Evolutionary conservation across 2,329 filamentous ascomycete species (phyloP).

Genomic region (Ophiocordyceps australis): DNA sequence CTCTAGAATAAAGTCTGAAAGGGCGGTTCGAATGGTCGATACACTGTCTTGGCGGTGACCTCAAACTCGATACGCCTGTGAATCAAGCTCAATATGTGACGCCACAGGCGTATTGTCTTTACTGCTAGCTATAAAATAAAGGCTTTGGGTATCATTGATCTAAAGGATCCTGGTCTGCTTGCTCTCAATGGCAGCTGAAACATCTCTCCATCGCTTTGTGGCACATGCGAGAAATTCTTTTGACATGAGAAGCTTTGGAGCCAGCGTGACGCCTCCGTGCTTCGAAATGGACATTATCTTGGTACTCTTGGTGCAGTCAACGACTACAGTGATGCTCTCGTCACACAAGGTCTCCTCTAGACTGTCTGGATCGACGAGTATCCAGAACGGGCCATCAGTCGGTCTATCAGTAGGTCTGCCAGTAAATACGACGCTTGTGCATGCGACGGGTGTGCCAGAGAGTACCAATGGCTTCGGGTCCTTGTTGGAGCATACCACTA

Average conservation of each 20-base stretch:
- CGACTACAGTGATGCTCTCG: conserved; percentile 67
- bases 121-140: too few species aligned
- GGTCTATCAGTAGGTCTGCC: conserved; percentile 34
- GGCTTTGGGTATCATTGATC: too few species aligned
- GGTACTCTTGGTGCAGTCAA: conserved; percentile 41
- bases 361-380: conserved; percentile 74
- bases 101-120: too few species aligned
- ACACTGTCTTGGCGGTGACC: too few species aligned
- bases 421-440: conserved; percentile 63
- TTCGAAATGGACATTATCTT: conserved; percentile 63
- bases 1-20: conserved; percentile 63
- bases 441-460: conserved; percentile 52
- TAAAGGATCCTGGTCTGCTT: conserved; percentile 4
- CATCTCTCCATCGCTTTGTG: conserved; percentile 15
- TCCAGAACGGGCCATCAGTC: conserved; percentile 40
- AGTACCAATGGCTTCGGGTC: conserved; percentile 39
- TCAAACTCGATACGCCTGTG: too few species aligned
- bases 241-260: conserved; percentile 46
- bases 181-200: conserved; percentile 15
- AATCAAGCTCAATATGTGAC: too few species aligned
- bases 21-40: conserved; percentile 72
- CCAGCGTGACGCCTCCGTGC: conserved; percentile 57
- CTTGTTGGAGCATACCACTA: conserved; percentile 52
- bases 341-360: conserved; percentile 75
- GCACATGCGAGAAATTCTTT: conserved; percentile 27